Evolutionary conservation across 139 green algal genomes (phyloP), one percentile per base, ranked within the genome.

Genomic region (Closterium sp.): DNA sequence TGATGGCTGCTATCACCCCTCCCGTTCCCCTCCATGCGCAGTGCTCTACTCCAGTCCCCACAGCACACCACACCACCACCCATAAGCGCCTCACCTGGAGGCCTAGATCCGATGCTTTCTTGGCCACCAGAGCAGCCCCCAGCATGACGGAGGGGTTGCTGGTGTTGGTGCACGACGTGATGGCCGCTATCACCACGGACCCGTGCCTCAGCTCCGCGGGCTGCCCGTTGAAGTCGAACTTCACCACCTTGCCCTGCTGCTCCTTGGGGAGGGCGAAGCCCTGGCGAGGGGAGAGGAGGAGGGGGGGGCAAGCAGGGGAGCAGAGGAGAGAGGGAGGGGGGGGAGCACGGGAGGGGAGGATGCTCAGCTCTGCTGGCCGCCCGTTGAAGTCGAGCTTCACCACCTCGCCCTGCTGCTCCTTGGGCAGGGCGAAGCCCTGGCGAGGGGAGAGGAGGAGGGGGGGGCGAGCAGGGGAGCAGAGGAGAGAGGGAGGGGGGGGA

Each of bases 161-260:
- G 32, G 93, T 95, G 88, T 95, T 95, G 84, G 93, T 95, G 85
- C 93, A 95, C 84, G 76, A 90, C n/a, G 92, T 95, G 84, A 95
- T 95, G 86, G 92, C 92, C 0, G 92, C 92, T 21, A 95, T 95
- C n/a, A 95, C 93, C 88, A 95, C 89, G 2, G 25, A 87, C 32
- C 92, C 93, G 34, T 94, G 92, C 84, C 84, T 87, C 55, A 93
- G 81, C 83, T 95, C 66, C 28, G 55, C 69, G 0, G 34, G 33
- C 84, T 95, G 34, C 2, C 92, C 92, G 9, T 92, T 64, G 69
- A 91, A 94, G n/a, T 32, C 33, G 64, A 94, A 93, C 66, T 94
- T 87, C 4, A 64, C 83, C 64, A 94, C 92, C 33, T 90, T 90
- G 38, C 7, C 90, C 35, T 94, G 92, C 12, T 91, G 25, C 84